These are phyloP conservation scores for Eimeria praecox DNA, from an alignment of 169 alveolate species.

Conservation along the genomic window DNA sequence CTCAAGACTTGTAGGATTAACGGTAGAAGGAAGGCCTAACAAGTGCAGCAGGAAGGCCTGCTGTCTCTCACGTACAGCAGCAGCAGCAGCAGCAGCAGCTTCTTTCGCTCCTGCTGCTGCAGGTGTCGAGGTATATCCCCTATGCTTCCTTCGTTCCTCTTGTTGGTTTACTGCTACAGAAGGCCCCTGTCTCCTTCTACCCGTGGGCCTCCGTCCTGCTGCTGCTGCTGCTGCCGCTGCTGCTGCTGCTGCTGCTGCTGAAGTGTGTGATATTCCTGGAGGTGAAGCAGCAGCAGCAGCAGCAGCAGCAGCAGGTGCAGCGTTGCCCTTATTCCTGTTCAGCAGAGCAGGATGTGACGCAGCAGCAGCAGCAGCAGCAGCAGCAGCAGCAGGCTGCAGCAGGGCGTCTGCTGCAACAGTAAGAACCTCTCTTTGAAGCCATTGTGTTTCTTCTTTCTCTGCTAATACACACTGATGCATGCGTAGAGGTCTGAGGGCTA, in stretches of 20 bases:
- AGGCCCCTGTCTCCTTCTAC: neutral
- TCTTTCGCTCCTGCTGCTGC: slow-evolving; percentile 39
- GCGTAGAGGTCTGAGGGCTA: slow-evolving; percentile 84
- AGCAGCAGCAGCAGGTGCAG: neutral
- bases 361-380: slow-evolving; percentile 13
- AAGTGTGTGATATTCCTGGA: neutral
- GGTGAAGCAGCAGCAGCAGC: neutral
- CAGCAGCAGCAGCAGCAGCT: slow-evolving; percentile 57
- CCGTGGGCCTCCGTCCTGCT: neutral
- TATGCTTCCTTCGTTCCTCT: neutral
- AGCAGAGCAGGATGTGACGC: too few species aligned
- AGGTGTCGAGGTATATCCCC: neutral
- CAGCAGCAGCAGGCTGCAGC: slow-evolving; percentile 17
- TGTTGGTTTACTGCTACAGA: neutral
- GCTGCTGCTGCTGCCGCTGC: slow-evolving; percentile 11
- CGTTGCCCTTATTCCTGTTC: too few species aligned
- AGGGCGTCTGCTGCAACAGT: slow-evolving; percentile 20
- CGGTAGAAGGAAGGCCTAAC: neutral
- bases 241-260: neutral
- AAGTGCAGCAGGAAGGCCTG: slow-evolving; percentile 39
- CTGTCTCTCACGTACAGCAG: slow-evolving; percentile 58
- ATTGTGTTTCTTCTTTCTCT: slow-evolving; percentile 83
- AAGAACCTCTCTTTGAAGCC: slow-evolving; percentile 36
- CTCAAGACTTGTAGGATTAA: neutral
- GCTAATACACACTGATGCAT: slow-evolving; percentile 86